Evolutionary conservation across 768 basidiomycete species (phyloP).

Genomic region (Sarcomyxa edulis): DNA sequence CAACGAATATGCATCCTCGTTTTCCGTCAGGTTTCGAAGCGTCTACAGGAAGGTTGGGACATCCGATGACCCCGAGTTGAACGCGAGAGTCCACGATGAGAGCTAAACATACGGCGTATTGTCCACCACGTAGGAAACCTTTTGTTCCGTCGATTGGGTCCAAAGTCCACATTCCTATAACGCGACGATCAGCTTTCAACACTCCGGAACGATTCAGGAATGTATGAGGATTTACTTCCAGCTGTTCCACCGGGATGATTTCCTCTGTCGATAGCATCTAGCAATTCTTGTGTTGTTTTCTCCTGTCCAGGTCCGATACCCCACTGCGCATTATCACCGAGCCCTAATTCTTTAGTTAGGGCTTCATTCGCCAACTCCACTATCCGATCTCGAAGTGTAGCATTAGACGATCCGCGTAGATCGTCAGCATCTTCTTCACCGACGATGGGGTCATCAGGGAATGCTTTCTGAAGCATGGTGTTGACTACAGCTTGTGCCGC

Average conservation of each 20-base stretch:
- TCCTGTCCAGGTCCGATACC: slow-evolving; percentile 59
- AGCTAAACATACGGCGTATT: slow-evolving; percentile 90
- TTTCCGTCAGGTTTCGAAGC: slow-evolving; percentile 45
- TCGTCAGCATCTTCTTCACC: slow-evolving; percentile 93
- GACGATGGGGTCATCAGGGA: slow-evolving; percentile 84
- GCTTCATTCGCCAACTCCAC: slow-evolving; percentile 80
- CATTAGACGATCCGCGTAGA: slow-evolving; percentile 46
- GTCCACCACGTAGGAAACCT: slow-evolving; percentile 87
- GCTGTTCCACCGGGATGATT: slow-evolving; percentile 62
- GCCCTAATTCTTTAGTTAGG: slow-evolving; percentile 45
- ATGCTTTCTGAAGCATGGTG: slow-evolving; percentile 67
- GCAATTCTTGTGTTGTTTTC: slow-evolving; percentile 51
- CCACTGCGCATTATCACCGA: slow-evolving; percentile 64
- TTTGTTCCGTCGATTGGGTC: slow-evolving; percentile 93
- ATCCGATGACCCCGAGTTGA: slow-evolving; percentile 83
- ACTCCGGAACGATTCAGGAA: slow-evolving; percentile 2
- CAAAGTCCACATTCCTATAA: slow-evolving; percentile 76
- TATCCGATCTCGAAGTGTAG: slow-evolving; percentile 55
- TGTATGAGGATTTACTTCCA: slow-evolving; percentile 55
- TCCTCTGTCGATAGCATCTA: slow-evolving; percentile 86
- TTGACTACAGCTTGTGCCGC: slow-evolving; percentile 91
- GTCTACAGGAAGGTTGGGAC: slow-evolving; percentile 81
- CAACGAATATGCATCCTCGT: slow-evolving; percentile 80
- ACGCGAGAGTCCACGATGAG: slow-evolving; percentile 76
- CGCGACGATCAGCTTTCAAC: slow-evolving; percentile 1